Evolutionary conservation across 345 rosid genomes (phyloP).

Genomic region (Gossypium herbaceum): DNA sequence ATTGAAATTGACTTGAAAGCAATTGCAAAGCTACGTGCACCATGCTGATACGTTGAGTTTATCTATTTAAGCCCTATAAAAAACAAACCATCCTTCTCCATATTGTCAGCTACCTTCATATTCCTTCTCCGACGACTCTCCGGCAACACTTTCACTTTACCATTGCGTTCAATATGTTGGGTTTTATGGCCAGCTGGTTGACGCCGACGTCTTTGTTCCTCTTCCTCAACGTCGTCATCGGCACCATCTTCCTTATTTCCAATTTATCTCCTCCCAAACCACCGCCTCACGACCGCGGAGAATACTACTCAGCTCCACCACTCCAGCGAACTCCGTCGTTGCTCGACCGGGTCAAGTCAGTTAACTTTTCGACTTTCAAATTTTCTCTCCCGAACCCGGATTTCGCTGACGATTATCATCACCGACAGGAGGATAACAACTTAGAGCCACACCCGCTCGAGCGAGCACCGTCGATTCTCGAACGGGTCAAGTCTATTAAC

Average conservation of each 20-base stretch:
- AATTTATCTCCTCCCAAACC: background rate
- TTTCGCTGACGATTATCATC: background rate
- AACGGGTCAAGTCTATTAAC: conserved; percentile 60
- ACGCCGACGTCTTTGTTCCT: background rate
- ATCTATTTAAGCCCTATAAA: background rate
- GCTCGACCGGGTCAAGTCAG: background rate
- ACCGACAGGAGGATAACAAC: background rate
- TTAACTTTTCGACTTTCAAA: background rate
- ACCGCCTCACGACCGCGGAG: background rate
- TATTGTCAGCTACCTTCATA: background rate
- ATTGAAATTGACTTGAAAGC: background rate
- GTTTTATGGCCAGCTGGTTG: background rate
- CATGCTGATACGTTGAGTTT: background rate
- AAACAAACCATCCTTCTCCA: background rate
- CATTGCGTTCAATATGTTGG: background rate
- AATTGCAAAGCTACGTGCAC: background rate
- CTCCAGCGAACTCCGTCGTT: conserved; percentile 1
- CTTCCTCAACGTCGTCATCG: background rate
- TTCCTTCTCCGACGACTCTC: background rate
- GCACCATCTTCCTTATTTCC: background rate
- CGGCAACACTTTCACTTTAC: background rate
- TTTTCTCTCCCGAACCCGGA: background rate
- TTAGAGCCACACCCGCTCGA: background rate
- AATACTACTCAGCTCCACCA: background rate
- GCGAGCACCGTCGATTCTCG: conserved; percentile 45